Percentiles rank a stretch among this genome's conserved stretches.
phyloP scores from a whole-genome alignment of 768 basidiomycete species.

The Crassisporium funariophilum region DNA sequence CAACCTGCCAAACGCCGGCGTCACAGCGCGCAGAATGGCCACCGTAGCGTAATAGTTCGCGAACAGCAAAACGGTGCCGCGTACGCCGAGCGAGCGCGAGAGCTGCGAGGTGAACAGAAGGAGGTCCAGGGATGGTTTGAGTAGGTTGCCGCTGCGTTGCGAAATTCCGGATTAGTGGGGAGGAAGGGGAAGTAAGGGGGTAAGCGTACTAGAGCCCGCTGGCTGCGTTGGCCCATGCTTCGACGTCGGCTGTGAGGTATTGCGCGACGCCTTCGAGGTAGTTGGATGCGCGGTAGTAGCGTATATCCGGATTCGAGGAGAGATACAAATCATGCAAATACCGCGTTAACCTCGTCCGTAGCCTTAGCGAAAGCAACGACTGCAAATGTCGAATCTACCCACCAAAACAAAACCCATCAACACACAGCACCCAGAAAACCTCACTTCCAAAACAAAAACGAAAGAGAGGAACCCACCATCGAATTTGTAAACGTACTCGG shows the following conservation, averaged over 20 bases:
- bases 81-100: constrained; percentile 79
- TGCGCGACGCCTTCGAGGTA: constrained; percentile 80
- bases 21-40: constrained; percentile 77
- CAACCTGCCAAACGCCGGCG: constrained; percentile 89
- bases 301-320: constrained; percentile 66
- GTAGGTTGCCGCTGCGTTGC: constrained; percentile 75
- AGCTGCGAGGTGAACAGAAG: constrained; percentile 92
- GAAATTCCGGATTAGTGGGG: background rate
- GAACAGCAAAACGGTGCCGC: constrained; percentile 82
- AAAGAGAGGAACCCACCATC: constrained; percentile 58
- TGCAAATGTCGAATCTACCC: constrained; percentile 92
- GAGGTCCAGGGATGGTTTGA: constrained; percentile 90
- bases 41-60: constrained; percentile 87
- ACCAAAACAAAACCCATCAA: no score
- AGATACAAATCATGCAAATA: constrained; percentile 94
- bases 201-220: constrained; percentile 81
- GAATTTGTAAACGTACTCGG: constrained; percentile 96
- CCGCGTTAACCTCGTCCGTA: constrained; percentile 85
- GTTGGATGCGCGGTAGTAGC: constrained; percentile 61
- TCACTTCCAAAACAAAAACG: background rate
- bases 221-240: constrained; percentile 84
- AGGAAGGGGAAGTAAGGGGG: background rate
- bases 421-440: no score
- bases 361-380: constrained; percentile 76
- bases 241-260: constrained; percentile 91